Conservation (phyloP, 164 flowering plant genomes). For the Malania oleifera region DNA sequence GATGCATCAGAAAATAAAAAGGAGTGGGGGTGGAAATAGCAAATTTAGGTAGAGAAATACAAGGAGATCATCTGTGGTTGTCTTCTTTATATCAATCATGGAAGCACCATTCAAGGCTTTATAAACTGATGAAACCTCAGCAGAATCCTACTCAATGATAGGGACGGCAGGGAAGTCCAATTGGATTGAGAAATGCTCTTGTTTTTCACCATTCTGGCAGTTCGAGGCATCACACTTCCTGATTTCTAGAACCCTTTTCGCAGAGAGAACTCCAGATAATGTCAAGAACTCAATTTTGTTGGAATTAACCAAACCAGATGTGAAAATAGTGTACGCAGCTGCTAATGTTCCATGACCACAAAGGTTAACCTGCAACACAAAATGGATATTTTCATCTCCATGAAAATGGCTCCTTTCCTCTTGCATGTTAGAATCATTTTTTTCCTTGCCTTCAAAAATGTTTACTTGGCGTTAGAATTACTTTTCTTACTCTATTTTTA, state of each 20-base stretch:
- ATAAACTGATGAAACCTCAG: conserved; percentile 39
- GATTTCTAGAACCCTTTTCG: conserved; percentile 32
- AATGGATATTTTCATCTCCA: no score
- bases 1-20: background rate
- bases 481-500: no score
- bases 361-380: conserved; percentile 51
- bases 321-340: conserved; percentile 53
- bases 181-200: conserved; percentile 40
- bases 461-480: no score
- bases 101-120: conserved; percentile 52
- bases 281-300: conserved; percentile 53
- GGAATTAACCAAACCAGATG: conserved; percentile 34
- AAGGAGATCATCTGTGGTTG: conserved; percentile 39
- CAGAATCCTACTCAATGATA: conserved; percentile 30
- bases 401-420: no score
- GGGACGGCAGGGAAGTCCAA: conserved; percentile 58
- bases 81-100: conserved; percentile 38
- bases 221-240: conserved; percentile 10
- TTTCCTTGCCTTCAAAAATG: no score
- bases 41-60: conserved; percentile 23
- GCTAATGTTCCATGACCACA: conserved; percentile 80
- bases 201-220: conserved; percentile 22
- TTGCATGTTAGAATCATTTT: no score
- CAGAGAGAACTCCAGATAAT: conserved; percentile 67
- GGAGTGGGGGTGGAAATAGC: background rate